These are phyloP conservation scores for Hirschioporus abietinus DNA, from an alignment of 768 basidiomycete genomes.

Conservation along the genomic window DNA sequence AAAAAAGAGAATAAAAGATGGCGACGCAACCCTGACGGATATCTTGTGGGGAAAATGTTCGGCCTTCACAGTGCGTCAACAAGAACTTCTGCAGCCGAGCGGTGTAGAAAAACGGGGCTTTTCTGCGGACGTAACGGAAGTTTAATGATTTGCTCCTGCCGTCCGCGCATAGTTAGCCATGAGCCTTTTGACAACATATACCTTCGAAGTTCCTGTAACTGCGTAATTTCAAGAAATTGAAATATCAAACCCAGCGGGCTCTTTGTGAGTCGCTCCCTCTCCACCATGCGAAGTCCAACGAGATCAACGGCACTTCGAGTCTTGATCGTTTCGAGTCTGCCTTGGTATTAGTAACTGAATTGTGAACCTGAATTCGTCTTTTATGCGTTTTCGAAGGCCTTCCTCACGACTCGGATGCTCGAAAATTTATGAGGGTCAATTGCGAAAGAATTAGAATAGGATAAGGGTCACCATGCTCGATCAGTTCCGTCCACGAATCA, in stretches of 20 bases:
- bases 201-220: too few species aligned
- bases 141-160: not conserved
- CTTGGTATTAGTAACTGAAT: too few species aligned
- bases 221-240: not conserved
- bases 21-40: not conserved
- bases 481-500: not conserved
- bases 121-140: not conserved
- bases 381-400: not conserved
- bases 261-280: not conserved
- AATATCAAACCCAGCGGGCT: not conserved
- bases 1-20: not conserved
- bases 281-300: too few species aligned
- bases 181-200: too few species aligned
- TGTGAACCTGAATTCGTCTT: too few species aligned
- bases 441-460: not conserved
- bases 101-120: not conserved
- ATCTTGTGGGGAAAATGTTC: not conserved
- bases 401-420: too few species aligned
- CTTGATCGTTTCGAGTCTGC: too few species aligned
- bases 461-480: not conserved
- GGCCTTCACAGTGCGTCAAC: not conserved
- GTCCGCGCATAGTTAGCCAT: not conserved
- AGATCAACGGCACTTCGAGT: too few species aligned
- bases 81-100: not conserved
- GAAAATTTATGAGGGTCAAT: not conserved